Base-by-base conservation (phyloP, 2,329 filamentous ascomycete genomes). In the Fusarium buharicum region DNA sequence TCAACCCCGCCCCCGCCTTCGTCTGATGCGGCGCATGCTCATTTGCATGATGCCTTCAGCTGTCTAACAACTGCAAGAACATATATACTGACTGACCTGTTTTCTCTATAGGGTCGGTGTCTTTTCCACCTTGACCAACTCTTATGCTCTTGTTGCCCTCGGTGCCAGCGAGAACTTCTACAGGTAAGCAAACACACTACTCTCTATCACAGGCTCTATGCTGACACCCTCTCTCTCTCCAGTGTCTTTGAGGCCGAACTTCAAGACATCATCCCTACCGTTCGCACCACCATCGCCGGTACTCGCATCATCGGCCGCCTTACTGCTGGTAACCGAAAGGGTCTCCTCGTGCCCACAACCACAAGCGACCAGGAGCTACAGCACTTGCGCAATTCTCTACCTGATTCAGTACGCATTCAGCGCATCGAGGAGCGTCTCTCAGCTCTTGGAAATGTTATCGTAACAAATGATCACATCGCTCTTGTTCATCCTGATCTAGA, bases 151-250 rank as follows among this genome's bases (percentile, higher is more conserved):
- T 72, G 92, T 97, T 71, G 93, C 94, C 66, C 87, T 97, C 68
- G 95, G 95, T 74, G 93, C 92, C 71, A 97, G 92, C 74, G 93
- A 97, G 84, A 98, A 98, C 86, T 99, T 99, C 80, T 98, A 98
- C 88, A 93, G 87, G 87, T 90, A 78, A 68, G 49, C 55, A 14
- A n/a, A 12, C 30, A 18, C 38, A 10, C 14, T n/a, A 12, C 30
- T 14, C 16, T 17, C 24, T 9, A 16, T 31, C 28, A 17, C 16
- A 33, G 37, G 22, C 43, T 20, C 39, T 28, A 16, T 50, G 27
- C 48, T 53, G 36, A 56, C 46, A 48, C 28, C 22, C 13, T 33
- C 13, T 6, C 13, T 12, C 14, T 17, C 20, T 13, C 30, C 65
- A 92, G 92, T 83, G 87, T 98, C 76, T 98, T 99, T 81, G 95